phyloP scores from a whole-genome alignment of 2,329 filamentous ascomycete species.

The Penicillium rolfsii region DNA sequence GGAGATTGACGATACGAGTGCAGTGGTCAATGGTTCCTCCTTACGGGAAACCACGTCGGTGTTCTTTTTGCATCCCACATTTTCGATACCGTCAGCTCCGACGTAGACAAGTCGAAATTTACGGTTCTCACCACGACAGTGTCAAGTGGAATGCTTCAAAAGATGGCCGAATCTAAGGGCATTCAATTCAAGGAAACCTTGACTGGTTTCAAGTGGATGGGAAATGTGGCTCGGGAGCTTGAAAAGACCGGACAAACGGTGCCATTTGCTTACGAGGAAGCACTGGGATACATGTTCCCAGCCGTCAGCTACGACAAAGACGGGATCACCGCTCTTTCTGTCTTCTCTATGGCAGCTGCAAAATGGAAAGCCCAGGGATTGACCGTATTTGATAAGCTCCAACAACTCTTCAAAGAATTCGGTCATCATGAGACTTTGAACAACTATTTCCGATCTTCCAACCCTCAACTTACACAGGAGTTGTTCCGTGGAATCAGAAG shows the following conservation, averaged over 20 bases:
- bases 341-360: conserved; percentile 61
- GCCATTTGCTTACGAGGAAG: conserved; percentile 66
- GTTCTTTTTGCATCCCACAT: conserved; percentile 62
- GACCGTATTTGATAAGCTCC: conserved; percentile 61
- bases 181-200: conserved; percentile 64
- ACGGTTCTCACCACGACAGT: conserved; percentile 66
- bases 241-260: conserved; percentile 54
- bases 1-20: background rate
- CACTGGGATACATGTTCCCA: conserved; percentile 69
- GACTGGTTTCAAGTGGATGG: conserved; percentile 71
- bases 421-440: conserved; percentile 67
- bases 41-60: conserved; percentile 68
- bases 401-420: conserved; percentile 59
- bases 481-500: conserved; percentile 60
- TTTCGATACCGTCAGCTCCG: conserved; percentile 50
- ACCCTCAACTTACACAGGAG: conserved; percentile 54
- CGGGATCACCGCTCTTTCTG: conserved; percentile 62
- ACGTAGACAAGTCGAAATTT: conserved; percentile 44
- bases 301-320: conserved; percentile 67
- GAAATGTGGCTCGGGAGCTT: conserved; percentile 61
- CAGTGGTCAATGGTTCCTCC: conserved; percentile 60
- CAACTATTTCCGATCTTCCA: conserved; percentile 65
- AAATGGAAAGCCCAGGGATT: conserved; percentile 56
- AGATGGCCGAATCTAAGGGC: conserved; percentile 58
- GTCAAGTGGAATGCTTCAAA: conserved; percentile 64